Evolutionary conservation across 768 basidiomycete genomes (phyloP), one percentile per base, ranked within the genome.

Genomic region (Mycena chlorophos): DNA sequence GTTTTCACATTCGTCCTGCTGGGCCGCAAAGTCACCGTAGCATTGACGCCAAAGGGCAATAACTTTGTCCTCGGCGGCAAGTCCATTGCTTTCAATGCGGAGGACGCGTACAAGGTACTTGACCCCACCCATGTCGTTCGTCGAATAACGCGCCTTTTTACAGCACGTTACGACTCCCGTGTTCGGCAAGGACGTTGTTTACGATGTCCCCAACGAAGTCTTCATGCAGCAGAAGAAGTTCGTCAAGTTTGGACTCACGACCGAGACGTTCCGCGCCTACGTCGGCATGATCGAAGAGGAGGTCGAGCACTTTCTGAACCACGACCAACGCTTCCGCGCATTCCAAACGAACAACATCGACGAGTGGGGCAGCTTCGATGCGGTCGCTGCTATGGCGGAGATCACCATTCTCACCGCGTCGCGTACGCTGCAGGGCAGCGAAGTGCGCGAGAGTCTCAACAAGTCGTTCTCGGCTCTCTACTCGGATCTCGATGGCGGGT

Each of bases 211-310:
- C 28, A 98, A 98, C 70, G 90, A 95, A 45, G 75, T 90, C 42
- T 87, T 99, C 72, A 98, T 99, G 95, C 94, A 99, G 66, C 97
- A 99, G 71, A 99, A 99, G 80, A 89, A 89, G 69, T 98, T 98
- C 67, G 88, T 98, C 71, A 99, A 99, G 76, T 86, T 94, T 58
- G 95, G 96, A 22, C 84, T 99, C 19, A 91, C 94, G 12, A 85
- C 84, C 13, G 95, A 98, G 23, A 95, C 95, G 71, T 85, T 99
- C 71, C 84, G 87, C 39, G 78, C 85, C 26, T 98, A 99, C 49
- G 79, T 86, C 19, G 84, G 85, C 49, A 86, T 91, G 83, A 87
- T 92, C 53, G 84, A 85, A 55, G 79, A 89, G 38, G 88, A 89
- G 66, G 83, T 89, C 34, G 79, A 85, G 31, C 75, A 86, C 25